These are phyloP conservation scores for Suhomyces yuchorum DNA, from an alignment of 1,139 yeast species.

Conservation along the genomic window DNA sequence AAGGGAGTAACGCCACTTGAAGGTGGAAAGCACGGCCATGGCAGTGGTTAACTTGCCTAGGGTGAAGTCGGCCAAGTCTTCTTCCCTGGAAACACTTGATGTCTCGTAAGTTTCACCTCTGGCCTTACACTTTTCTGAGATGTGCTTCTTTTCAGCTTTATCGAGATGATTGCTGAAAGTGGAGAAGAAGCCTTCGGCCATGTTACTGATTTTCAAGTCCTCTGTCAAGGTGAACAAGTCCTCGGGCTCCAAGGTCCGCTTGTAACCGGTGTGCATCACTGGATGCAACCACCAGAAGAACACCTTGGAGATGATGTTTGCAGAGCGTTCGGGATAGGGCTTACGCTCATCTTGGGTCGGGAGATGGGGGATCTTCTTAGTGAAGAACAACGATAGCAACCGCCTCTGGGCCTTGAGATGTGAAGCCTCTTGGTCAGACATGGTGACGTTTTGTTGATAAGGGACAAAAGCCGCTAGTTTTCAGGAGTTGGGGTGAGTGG, in stretches of 20 bases:
- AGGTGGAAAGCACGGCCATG: slow-evolving; percentile 31
- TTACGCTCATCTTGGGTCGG: slow-evolving; percentile 44
- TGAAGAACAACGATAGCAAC: slow-evolving; percentile 32
- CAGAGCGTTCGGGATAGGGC: slow-evolving; percentile 34
- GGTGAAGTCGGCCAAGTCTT: slow-evolving; percentile 27
- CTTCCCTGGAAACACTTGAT: slow-evolving; percentile 23
- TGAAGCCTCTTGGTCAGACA: slow-evolving; percentile 4
- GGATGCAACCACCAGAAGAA: slow-evolving; percentile 57
- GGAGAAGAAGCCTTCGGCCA: slow-evolving; percentile 33
- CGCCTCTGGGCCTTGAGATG: slow-evolving; percentile 28
- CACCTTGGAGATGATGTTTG: slow-evolving; percentile 40
- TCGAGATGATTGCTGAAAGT: slow-evolving; percentile 26
- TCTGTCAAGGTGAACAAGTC: slow-evolving; percentile 47
- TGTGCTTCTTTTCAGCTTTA: slow-evolving; percentile 23
- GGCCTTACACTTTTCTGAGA: slow-evolving; percentile 25
- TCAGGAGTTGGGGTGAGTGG: not conserved
- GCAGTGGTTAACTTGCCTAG: slow-evolving; percentile 20
- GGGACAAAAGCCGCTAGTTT: not conserved
- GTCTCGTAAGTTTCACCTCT: slow-evolving; percentile 28
- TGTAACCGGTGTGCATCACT: slow-evolving; percentile 51
- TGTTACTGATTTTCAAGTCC: slow-evolving; percentile 37
- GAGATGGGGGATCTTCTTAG: slow-evolving; percentile 40
- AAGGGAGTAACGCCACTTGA: slow-evolving; percentile 27
- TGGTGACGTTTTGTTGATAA: not conserved
- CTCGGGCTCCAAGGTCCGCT: slow-evolving; percentile 48